phyloP scores from a whole-genome alignment of 202 grass and related monocot species.

The Dendrocalamus latiflorus region DNA sequence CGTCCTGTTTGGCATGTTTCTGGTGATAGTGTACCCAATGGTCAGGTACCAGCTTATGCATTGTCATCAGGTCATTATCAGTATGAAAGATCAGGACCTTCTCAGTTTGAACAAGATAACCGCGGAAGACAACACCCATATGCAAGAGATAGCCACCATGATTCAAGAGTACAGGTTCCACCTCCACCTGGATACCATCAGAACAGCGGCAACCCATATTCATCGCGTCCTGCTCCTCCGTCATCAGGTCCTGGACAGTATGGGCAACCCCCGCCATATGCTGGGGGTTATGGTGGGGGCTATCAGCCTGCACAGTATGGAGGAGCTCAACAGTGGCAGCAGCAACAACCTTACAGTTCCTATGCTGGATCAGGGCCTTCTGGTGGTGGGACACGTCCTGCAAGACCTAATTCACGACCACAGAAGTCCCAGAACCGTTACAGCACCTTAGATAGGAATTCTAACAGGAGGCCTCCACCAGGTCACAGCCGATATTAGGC shows the following conservation, averaged over 20 bases:
- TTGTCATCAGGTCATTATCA: conserved; percentile 42
- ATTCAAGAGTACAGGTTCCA: conserved; percentile 22
- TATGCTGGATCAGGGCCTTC: conserved; percentile 37
- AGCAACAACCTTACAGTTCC: conserved; percentile 41
- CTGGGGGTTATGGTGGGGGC: conserved; percentile 26
- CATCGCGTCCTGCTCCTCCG: conserved; percentile 16
- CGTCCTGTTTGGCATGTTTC: conserved; percentile 43
- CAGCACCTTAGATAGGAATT: conserved; percentile 41
- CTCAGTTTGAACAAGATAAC: conserved; percentile 41
- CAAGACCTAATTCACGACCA: conserved; percentile 34
- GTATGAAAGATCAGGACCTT: conserved; percentile 32
- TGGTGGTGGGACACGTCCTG: conserved; percentile 11
- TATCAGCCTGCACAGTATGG: conserved; percentile 43
- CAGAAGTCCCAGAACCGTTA: conserved; percentile 59
- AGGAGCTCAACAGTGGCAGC: conserved; percentile 48
- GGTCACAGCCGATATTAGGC: conserved; percentile 38
- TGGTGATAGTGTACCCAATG: conserved; percentile 25
- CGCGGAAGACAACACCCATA: conserved; percentile 33
- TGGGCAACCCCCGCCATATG: conserved; percentile 31
- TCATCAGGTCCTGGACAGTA: conserved; percentile 32
- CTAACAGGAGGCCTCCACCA: conserved; percentile 49
- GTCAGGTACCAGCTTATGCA: conserved; percentile 31
- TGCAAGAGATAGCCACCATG: conserved; percentile 38
- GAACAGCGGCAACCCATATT: conserved; percentile 28
- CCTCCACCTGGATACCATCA: conserved; percentile 41